phyloP scores from a whole-genome alignment of 2,329 filamentous ascomycete genomes.

The Epichloe glyceriae region DNA sequence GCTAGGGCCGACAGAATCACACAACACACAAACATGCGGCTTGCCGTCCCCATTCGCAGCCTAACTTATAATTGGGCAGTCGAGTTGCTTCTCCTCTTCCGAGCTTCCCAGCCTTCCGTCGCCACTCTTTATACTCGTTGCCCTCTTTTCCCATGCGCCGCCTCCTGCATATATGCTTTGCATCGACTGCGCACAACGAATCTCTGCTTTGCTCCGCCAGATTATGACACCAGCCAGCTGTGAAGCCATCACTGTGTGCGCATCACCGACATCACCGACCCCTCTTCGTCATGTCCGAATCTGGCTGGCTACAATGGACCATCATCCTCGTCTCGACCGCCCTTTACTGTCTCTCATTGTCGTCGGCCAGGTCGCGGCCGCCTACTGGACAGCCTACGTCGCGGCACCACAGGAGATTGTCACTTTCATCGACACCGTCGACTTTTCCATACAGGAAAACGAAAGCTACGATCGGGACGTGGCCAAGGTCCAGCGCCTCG shows the following conservation, averaged over 20 bases:
- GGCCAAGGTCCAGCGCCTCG: constrained; percentile 41
- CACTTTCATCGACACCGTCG: constrained; percentile 45
- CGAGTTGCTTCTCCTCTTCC: constrained; percentile 4
- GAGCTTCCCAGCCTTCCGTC: constrained; percentile 2
- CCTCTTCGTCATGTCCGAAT: constrained; percentile 34
- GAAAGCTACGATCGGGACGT: constrained; percentile 51
- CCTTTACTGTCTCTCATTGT: constrained; percentile 42
- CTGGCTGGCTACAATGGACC: constrained; percentile 41
- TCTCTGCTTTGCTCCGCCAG: constrained; percentile 1
- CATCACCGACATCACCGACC: constrained; percentile 11
- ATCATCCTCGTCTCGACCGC: constrained; percentile 45
- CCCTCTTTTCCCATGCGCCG: neutral
- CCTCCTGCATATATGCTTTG: constrained; percentile 1
- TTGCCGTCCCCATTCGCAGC: constrained; percentile 1
- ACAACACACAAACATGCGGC: constrained; percentile 4
- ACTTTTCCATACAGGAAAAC: constrained; percentile 50
- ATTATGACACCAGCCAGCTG: constrained; percentile 5
- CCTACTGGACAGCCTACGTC: constrained; percentile 42
- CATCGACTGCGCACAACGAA: constrained; percentile 1
- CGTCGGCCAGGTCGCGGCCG: constrained; percentile 36
- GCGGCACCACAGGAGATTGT: constrained; percentile 44
- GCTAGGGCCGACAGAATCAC: neutral
- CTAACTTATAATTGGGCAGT: constrained; percentile 1
- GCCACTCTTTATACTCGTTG: neutral
- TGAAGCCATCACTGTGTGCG: constrained; percentile 8